Conservation (phyloP, 169 alveolate species). For the Neospora caninum region DNA sequence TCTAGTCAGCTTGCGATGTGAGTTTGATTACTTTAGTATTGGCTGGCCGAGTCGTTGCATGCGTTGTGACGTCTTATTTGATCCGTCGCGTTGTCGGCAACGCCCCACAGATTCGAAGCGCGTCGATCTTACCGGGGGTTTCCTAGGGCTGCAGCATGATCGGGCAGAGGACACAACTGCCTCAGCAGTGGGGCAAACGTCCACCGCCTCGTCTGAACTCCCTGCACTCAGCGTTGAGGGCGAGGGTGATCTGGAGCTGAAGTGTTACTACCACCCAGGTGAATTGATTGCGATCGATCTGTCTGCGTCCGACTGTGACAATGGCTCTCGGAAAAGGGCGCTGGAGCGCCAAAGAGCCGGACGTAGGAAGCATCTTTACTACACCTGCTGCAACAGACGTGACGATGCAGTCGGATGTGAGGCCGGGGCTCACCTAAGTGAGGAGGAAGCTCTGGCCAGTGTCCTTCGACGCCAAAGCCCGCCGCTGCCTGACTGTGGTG, state of each 20-base stretch:
- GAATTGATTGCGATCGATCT: conserved; percentile 8
- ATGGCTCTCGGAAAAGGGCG: background rate
- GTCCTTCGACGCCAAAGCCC: background rate
- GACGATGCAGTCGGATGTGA: conserved; percentile 1
- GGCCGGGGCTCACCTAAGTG: background rate
- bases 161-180: too few relatives aligned
- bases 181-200: too few relatives aligned
- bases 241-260: background rate
- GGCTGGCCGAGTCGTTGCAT: conserved; percentile 17
- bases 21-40: conserved; percentile 7
- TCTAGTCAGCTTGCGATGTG: background rate
- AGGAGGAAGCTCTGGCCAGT: conserved; percentile 22
- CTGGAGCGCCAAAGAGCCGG: background rate
- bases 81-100: background rate
- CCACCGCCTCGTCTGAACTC: background rate
- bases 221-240: background rate
- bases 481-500: background rate
- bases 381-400: background rate
- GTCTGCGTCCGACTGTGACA: background rate
- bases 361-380: background rate
- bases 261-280: conserved; percentile 28
- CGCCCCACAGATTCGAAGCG: background rate
- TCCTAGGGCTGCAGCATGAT: too few relatives aligned
- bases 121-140: too few relatives aligned
- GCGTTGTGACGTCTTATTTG: background rate